Evolutionary conservation across 1,284 basidiomycete species (phyloP).

Genomic region (Cryptococcus maquisensis): DNA sequence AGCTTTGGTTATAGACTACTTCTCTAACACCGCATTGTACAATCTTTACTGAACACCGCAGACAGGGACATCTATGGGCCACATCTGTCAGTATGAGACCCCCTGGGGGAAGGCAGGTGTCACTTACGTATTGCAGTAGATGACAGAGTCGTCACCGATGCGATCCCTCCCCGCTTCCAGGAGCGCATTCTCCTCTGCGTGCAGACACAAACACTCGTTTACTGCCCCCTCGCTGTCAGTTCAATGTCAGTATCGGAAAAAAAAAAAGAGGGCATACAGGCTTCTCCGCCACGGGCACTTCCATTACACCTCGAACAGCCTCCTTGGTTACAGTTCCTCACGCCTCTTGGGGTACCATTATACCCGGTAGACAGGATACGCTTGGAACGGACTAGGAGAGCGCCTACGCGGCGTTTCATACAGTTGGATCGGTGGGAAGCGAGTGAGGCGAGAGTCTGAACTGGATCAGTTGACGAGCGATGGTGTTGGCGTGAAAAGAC

Average conservation of each 20-base stretch:
- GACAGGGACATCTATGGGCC: constrained; percentile 87
- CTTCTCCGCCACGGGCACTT: constrained; percentile 53
- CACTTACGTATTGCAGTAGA: constrained; percentile 77
- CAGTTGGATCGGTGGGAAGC: constrained; percentile 86
- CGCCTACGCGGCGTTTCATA: constrained; percentile 96
- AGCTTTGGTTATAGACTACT: constrained; percentile 93
- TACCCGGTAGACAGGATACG: constrained; percentile 96
- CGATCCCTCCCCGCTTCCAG: constrained; percentile 86
- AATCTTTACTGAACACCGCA: constrained; percentile 94
- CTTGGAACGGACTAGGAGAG: constrained; percentile 74
- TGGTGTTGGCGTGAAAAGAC: background rate
- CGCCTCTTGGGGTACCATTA: constrained; percentile 90
- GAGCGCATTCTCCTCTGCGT: constrained; percentile 97
- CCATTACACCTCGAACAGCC: constrained; percentile 79
- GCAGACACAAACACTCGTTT: constrained; percentile 87
- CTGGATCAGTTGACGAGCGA: background rate
- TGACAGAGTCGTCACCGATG: constrained; percentile 71
- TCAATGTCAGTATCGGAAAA: background rate
- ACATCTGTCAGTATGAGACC: background rate
- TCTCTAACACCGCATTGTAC: constrained; percentile 82
- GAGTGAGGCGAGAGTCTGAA: constrained; percentile 74
- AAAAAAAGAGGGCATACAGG: constrained; percentile 35
- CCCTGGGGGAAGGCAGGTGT: background rate
- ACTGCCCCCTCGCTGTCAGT: constrained; percentile 33
- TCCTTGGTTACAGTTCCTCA: constrained; percentile 80